Evolutionary conservation across 2,329 filamentous ascomycete species (phyloP), one percentile per base, ranked within the genome.

Genomic region (Parafenestella ontariensis): DNA sequence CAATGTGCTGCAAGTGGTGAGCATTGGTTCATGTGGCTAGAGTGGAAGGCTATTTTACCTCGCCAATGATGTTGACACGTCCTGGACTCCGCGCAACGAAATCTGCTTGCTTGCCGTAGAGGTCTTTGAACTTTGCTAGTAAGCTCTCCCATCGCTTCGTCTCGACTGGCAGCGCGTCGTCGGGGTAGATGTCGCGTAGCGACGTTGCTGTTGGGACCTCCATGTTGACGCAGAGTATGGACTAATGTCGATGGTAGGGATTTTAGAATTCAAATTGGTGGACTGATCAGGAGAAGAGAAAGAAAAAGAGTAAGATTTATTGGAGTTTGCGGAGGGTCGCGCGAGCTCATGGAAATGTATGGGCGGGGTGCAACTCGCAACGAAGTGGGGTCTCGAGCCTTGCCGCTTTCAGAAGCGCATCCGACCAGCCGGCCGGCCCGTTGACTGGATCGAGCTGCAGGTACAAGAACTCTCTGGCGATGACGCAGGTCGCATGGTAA

Each of bases 1-100:
- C 95, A 70, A 99, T 96, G 80, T 99, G 95, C 83, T 82, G 52
- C 34, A 36, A 8, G n/a, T 31, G 15, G 53, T 74, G 24, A 73
- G 64, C 34, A 43, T 33, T 10, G 18, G 23, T 9, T n/a, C 5
- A 29, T 1, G 2, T 13, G 23, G 9, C n/a, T 17, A 11, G 18
- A 9, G 36, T 29, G 47, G 2, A 34, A n/a, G 15, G 18, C 5
- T 6, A 20, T 21, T 24, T 37, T 69, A 81, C 79, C 69, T 99
- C 95, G 76, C 95, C 95, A 73, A 99, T 97, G 71, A 99, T 95
- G 80, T 98, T 98, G 64, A 99, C 95, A 64, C 95, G 87, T 56
- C 95, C 95, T 1, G 95, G 95, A 50, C 93, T 96, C 59, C 95
- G 88, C 9, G 94, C 86, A 18, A 98, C 87, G 69, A 96, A 97